These are phyloP conservation scores for Mycogone perniciosa DNA, from an alignment of 2,329 filamentous ascomycete species.

Conservation along the genomic window DNA sequence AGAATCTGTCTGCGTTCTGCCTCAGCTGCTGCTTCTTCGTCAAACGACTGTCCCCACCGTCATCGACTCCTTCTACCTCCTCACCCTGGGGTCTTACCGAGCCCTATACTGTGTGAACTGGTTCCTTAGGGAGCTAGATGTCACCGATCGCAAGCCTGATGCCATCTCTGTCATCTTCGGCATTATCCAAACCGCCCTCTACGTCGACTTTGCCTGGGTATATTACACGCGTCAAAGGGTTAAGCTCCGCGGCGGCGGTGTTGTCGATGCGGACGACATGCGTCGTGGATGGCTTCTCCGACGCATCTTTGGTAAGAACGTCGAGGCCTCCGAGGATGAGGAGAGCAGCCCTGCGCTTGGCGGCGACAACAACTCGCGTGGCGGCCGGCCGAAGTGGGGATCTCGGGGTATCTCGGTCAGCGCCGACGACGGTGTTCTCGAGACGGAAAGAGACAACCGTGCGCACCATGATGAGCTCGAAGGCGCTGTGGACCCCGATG, in stretches of 20 bases:
- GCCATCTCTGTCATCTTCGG: conserved; percentile 78
- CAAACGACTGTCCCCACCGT: conserved; percentile 95
- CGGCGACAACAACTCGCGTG: conserved; percentile 23
- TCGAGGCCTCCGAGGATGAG: conserved; percentile 51
- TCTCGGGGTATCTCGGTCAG: conserved; percentile 59
- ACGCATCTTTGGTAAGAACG: conserved; percentile 62
- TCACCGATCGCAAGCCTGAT: conserved; percentile 54
- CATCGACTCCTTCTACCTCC: conserved; percentile 92
- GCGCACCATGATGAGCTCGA: conserved; percentile 41
- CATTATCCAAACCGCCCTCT: conserved; percentile 80
- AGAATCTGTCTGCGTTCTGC: conserved; percentile 84
- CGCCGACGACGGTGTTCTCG: conserved; percentile 55
- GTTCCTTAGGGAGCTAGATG: conserved; percentile 63
- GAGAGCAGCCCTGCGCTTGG: conserved; percentile 49
- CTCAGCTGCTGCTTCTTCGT: conserved; percentile 83
- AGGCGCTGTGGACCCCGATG: conserved; percentile 50
- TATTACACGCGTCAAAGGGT: conserved; percentile 91
- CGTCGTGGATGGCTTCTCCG: conserved; percentile 77
- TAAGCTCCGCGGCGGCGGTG: conserved; percentile 78
- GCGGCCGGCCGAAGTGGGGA: conserved; percentile 52
- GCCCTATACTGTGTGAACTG: conserved; percentile 88
- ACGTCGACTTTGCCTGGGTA: conserved; percentile 93
- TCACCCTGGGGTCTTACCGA: conserved; percentile 81
- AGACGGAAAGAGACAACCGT: conserved; percentile 41
- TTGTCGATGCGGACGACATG: conserved; percentile 87